Base-by-base conservation (phyloP, 768 basidiomycete species). In the Ramaria sp. region DNA sequence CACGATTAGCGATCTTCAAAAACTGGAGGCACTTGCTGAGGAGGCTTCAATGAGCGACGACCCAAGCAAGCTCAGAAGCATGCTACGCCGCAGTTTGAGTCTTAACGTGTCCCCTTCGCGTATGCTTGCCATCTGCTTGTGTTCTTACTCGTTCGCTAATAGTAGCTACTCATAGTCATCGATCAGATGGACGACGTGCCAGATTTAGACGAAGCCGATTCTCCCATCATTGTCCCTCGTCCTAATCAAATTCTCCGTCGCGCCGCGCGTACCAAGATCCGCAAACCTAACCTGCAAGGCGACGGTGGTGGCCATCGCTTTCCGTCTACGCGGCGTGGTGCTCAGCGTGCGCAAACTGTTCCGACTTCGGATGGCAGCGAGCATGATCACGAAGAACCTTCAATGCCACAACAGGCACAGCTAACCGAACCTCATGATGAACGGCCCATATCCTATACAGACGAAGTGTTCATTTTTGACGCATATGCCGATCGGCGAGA, bases 1-100 rank as follows among this genome's bases (percentile, higher is more conserved):
- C 52, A 95, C 93, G 12, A 88, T 98, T 68, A 83, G 74, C 64
- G 96, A 98, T 70, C 74, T 98, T n/a, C 94, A 98, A 69, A 86
- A 84, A 68, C 75, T 99, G 58, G 96, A 99, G 69, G 82, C 88
- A 66, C 73, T 98, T 33, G 93, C 93, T 39, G 91, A 94, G 71
- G 91, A 95, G 67, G 91, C 90, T 0, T 85, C 84, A 34, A 76
- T 75, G 64, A 90, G 80, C 64, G 85, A 86, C 64, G 93, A 93
- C 72, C 85, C 90, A 19, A 80, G 83, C 48, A 83, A 78, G 67
- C 80, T 93, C 65, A 79, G 86, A 66, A 89, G 75, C 54, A 80
- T 88, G 60, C 74, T 94, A 65, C 79, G 88, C 67, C 81, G 92
- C 64, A 94, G 89, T 69, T 75, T 96, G 57, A 94, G 91, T 69